Evolutionary conservation across 345 rosid species (phyloP), one percentile per base, ranked within the genome.

Genomic region (Gossypium bickii): DNA sequence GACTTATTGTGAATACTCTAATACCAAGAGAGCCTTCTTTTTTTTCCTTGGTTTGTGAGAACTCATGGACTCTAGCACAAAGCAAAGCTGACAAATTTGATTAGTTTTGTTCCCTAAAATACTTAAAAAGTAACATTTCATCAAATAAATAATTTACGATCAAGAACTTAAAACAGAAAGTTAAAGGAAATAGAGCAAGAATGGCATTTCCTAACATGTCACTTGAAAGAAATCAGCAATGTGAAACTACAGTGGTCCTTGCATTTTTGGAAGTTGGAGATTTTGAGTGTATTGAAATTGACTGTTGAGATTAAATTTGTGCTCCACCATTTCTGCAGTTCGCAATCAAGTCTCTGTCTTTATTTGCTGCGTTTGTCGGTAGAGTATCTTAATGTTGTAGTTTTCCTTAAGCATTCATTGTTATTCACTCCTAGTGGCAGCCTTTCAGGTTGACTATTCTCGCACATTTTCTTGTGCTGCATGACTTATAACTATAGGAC

Each of bases 341-440:
- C 12, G 51, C 41, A 62, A 12, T 73, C 64, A 64, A 76, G 62
- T 67, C 69, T 59, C 13, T 72, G 63, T 61, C 76, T 22, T 43
- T 27, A 57, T 12, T 18, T 56, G 27, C 12, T 20, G 60, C 20
- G 29, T 57, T 57, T 22, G 12, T 57, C 1, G 15, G 34, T 57
- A 56, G 44, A 43, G 65, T 43, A 24, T 25, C 70, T 72, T 74
- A 75, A 70, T 51, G 34, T 15, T 44, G 55, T 63, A 58, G 24
- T 4, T 24, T 12, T 11, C 61, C 61, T 9, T 22, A 57, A 20
- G 29, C 15, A 57, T 10, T 22, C 61, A 57, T 18, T 63, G 52
- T 57, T 34, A 45, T 29, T 29, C 4, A 13, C 72, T 52, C 62
- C 44, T 47, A 16, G 22, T 34, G 48, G 72, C 43, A 47, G 67